Base-by-base conservation (phyloP, 345 rosid species). In the Brassica incana region DNA sequence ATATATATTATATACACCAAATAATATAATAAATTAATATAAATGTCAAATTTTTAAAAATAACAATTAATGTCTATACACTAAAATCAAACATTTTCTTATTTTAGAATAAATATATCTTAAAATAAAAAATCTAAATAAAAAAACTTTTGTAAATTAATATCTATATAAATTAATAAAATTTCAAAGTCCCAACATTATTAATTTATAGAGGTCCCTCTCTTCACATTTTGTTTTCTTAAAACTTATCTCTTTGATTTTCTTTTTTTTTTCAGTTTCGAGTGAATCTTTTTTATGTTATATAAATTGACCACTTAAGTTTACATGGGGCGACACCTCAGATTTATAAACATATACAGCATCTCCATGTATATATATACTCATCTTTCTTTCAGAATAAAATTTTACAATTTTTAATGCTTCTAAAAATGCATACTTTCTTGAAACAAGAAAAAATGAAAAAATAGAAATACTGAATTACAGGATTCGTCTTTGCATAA, bases 391-490 rank as follows among this genome's bases (percentile, higher is more conserved):
- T 48, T 48, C 5, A 59, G 27, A 58, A 20, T 8, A 8, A 8
- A 59, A 23, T 8, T 5, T 59, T 59, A 1, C 30, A 20, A 52
- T 23, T 60, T 25, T 10, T 62, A 63, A 63, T 14, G 56, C 29
- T n/a, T 70, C 11, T 20, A 8, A 71, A 25, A 70, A 25, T 77
- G 71, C 25, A 71, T 25, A 71, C 10, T n/a, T 64, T 35, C 32
- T 3, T 23, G 18, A 38, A 30, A 30, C 2, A 1, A 18, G 18
- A 15, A 32, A 15, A 48, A 48, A 12, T 12, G 25, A 23, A 4
- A 14, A 74, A 32, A 7, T 14, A 20, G 7, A 56, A 63, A 14
- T 33, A n/a, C 32, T 60, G 14, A 5, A 20, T 18, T 32, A 14
- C 29, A 69, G 15, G 15, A 23, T 30, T 68, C 54, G 9, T 70